Evolutionary conservation across 371 early-diverging fungal species (phyloP).

Genomic region (Mucor mucedo): DNA sequence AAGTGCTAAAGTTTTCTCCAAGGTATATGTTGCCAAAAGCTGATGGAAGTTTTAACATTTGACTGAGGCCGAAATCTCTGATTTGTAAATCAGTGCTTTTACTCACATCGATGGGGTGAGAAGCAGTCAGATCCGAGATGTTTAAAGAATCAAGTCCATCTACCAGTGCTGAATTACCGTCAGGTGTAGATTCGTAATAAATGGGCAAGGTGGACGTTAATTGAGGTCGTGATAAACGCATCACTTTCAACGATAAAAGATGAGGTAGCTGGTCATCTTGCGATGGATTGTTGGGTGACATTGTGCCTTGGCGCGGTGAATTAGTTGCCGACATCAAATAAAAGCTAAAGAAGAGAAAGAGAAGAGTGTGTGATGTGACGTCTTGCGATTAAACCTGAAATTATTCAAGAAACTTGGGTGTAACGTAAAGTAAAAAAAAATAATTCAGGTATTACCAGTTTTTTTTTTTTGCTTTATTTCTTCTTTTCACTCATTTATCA

Average conservation of each 20-base stretch:
- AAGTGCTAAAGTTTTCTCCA: constrained; percentile 92
- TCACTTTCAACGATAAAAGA: constrained; percentile 85
- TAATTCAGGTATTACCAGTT: no score
- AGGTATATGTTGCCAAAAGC: constrained; percentile 92
- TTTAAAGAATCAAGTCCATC: constrained; percentile 52
- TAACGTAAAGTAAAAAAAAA: no score
- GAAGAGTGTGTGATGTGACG: no score
- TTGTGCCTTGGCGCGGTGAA: constrained; percentile 13
- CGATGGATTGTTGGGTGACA: constrained; percentile 5
- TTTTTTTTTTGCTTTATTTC: no score
- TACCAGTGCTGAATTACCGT: constrained; percentile 27
- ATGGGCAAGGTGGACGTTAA: constrained; percentile 63
- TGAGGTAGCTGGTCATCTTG: constrained; percentile 64
- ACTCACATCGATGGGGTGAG: constrained; percentile 35
- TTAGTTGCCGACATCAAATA: background rate
- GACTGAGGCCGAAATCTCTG: constrained; percentile 67
- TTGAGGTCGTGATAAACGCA: constrained; percentile 87
- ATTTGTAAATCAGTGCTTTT: constrained; percentile 38
- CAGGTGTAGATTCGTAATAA: constrained; percentile 47
- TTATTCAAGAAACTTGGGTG: no score
- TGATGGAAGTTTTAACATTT: constrained; percentile 68
- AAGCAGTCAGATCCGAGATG: constrained; percentile 42
- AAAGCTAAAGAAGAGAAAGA: no score
- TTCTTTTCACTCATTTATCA: no score
- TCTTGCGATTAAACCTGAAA: no score